Base-by-base conservation (phyloP, 768 basidiomycete species). In the Tephrocybe sp. region DNA sequence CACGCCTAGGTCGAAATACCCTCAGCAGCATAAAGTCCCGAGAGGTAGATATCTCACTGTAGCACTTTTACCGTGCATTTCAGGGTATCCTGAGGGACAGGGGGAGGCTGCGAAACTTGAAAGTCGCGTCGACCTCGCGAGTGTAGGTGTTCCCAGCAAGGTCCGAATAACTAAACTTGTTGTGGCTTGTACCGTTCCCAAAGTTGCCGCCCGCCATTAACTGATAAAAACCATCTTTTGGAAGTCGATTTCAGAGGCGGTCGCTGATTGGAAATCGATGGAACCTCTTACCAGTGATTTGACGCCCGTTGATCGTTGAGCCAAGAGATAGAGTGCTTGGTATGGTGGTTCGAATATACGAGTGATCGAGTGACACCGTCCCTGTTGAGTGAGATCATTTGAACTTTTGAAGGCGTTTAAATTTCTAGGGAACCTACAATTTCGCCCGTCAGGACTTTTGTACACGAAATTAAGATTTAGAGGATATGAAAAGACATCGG, bases 71-170 rank as follows among this genome's bases (percentile, higher is more conserved):
- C 65, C 0, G 85, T 87, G 61, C 88, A 89, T 57, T 80, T 72
- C 56, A 78, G 75, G n/a, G 73, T 74, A 59, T 77, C 67, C 42
- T 64, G 61, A 8, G 88, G 85, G 12, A 88, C 70, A 2, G 80
- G 77, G 15, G 84, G 84, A 9, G 88, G 86, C 53, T 88, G 79
- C 7, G 82, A 74, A 47, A 89, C 85, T 62, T 88, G 86, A 62
- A 90, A 90, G 62, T 69, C 31, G 85, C 83, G 52, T 80, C 71
- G 46, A 91, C 86, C 19, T 69, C 58, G 47, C 86, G 72, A 47
- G 65, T 63, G 63, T 75, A 91, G 0, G 85, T 86, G 64, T 89
- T 83, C 42, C 80, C 83, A 5, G 66, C 64, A 38, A 57, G 56
- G 61, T 90, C 86, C 10, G 62, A 54, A 60, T 88, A 91, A 27